phyloP scores from a whole-genome alignment of 1,284 basidiomycete genomes.

The Grifola frondosa region DNA sequence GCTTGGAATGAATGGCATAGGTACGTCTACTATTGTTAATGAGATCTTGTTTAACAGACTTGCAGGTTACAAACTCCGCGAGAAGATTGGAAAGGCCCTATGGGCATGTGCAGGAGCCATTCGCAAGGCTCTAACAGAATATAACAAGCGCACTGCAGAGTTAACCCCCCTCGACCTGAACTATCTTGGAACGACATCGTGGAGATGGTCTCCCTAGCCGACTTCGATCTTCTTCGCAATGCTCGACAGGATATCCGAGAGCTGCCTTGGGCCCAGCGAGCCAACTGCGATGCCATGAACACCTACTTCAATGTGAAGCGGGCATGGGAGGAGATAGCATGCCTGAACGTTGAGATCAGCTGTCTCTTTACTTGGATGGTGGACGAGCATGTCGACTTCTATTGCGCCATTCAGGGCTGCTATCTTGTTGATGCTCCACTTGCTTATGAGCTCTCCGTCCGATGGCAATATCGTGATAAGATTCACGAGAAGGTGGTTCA shows the following conservation, averaged over 20 bases:
- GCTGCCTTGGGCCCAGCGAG: constrained; percentile 26
- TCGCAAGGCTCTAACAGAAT: constrained; percentile 12
- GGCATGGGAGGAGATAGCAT: constrained; percentile 30
- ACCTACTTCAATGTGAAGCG: constrained; percentile 29
- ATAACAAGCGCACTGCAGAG: constrained; percentile 18
- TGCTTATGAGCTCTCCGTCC: constrained; percentile 2
- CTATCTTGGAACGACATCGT: constrained; percentile 31
- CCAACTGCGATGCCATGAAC: constrained; percentile 21
- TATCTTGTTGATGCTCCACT: background rate
- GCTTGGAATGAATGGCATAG: too few relatives aligned
- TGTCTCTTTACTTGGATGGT: constrained; percentile 29
- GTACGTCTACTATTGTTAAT: too few relatives aligned
- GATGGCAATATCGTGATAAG: constrained; percentile 2
- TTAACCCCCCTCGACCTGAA: constrained; percentile 17
- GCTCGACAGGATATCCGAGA: constrained; percentile 24
- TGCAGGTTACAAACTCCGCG: constrained; percentile 24
- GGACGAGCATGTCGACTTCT: constrained; percentile 23
- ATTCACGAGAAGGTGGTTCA: background rate
- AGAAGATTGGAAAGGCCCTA: constrained; percentile 23
- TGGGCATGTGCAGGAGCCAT: constrained; percentile 16
- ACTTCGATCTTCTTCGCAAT: constrained; percentile 34
- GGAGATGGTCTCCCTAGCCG: constrained; percentile 29
- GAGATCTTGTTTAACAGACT: background rate
- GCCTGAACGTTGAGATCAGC: constrained; percentile 34
- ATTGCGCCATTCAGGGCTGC: background rate